Conservation (phyloP, 805 yeast genomes). For the Ogataea siamensis region DNA sequence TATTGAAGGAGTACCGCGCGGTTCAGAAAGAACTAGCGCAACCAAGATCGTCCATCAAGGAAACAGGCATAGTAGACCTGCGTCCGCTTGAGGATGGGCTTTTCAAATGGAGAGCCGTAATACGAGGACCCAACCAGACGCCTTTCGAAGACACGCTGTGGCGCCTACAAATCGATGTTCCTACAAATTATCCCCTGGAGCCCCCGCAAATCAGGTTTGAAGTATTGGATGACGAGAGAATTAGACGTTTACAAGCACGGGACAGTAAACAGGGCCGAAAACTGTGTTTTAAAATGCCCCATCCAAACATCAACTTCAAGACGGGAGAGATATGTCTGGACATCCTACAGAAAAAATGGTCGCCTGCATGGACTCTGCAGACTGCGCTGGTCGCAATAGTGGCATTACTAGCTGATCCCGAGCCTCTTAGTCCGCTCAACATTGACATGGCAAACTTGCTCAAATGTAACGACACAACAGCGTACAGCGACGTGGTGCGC, state of each 20-base stretch:
- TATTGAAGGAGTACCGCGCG: constrained; percentile 37
- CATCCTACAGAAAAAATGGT: constrained; percentile 59
- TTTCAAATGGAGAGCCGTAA: constrained; percentile 48
- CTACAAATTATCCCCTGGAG: constrained; percentile 49
- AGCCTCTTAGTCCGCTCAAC: constrained; percentile 69
- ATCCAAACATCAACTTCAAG: constrained; percentile 47
- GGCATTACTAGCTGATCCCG: constrained; percentile 59
- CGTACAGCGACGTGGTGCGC: constrained; percentile 41
- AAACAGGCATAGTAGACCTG: constrained; percentile 38
- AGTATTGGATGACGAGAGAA: constrained; percentile 14
- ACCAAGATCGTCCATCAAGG: constrained; percentile 20
- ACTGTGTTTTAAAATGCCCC: constrained; percentile 37
- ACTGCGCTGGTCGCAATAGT: constrained; percentile 56
- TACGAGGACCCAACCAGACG: constrained; percentile 52
- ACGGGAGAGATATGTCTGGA: constrained; percentile 74
- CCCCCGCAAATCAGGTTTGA: constrained; percentile 58
- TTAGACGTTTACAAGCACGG: constrained; percentile 6
- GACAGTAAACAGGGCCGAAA: neutral
- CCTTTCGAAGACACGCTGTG: constrained; percentile 54
- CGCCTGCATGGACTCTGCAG: constrained; percentile 70
- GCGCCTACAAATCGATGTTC: constrained; percentile 45
- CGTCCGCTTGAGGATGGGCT: constrained; percentile 44
- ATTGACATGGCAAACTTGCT: constrained; percentile 64
- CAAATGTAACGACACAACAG: constrained; percentile 45
- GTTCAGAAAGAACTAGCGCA: constrained; percentile 31